Percentiles rank a stretch among this genome's conserved stretches.
phyloP scores from a whole-genome alignment of 2,329 filamentous ascomycete genomes.

The Fusarium torreyae region DNA sequence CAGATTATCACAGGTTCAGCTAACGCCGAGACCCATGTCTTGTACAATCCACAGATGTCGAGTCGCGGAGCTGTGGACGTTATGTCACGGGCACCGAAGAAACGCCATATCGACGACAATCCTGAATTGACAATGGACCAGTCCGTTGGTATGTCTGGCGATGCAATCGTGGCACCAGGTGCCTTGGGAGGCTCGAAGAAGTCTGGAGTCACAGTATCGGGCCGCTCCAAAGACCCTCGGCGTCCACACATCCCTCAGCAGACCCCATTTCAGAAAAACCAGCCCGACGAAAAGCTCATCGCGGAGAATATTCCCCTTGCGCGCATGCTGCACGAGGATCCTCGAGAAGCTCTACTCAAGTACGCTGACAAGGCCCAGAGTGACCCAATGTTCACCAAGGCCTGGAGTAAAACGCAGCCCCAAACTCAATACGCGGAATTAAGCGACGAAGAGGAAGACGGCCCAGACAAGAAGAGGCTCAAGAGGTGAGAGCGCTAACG shows the following conservation, averaged over 20 bases:
- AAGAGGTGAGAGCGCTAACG: conserved; percentile 62
- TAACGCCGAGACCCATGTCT: conserved; percentile 88
- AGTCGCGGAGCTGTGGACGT: conserved; percentile 86
- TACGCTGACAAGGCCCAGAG: conserved; percentile 95
- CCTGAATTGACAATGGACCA: conserved; percentile 88
- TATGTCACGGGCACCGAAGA: conserved; percentile 94
- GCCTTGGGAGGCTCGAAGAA: conserved; percentile 67
- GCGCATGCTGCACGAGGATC: conserved; percentile 96
- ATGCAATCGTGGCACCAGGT: conserved; percentile 82
- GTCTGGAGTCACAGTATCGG: conserved; percentile 83
- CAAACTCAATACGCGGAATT: conserved; percentile 91
- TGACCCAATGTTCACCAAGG: conserved; percentile 94
- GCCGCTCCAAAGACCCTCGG: conserved; percentile 82
- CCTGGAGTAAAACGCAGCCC: conserved; percentile 93
- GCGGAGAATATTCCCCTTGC: conserved; percentile 90
- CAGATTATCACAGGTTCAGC: conserved; percentile 96
- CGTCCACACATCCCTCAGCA: conserved; percentile 86
- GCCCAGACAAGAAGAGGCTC: conserved; percentile 75
- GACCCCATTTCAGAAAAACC: conserved; percentile 91
- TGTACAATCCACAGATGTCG: conserved; percentile 91
- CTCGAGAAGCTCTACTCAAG: conserved; percentile 91
- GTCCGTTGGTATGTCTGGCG: conserved; percentile 83
- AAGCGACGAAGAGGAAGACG: conserved; percentile 85
- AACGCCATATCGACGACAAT: conserved; percentile 95
- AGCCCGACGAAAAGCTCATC: conserved; percentile 92